Evolutionary conservation across 2,329 filamentous ascomycete genomes (phyloP), one percentile per base, ranked within the genome.

Genomic region (Cordyceps militaris): DNA sequence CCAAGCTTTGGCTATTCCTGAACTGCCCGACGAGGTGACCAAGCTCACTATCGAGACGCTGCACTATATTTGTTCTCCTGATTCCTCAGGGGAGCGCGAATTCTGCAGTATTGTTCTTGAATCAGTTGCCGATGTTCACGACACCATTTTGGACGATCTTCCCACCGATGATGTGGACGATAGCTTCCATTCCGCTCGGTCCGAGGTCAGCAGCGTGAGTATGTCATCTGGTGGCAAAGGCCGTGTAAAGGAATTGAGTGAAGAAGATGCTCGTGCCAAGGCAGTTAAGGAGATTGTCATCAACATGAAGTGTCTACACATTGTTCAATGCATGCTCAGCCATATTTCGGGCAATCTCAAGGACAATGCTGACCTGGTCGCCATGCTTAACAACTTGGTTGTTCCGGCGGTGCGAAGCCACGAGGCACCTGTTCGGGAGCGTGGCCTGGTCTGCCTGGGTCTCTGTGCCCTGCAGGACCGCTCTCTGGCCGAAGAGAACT

Each of bases 271-370:
- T 10, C 79, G 83, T 63, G 80, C 82, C 48, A 95, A 92, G 74
- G 90, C 89, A 1, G 84, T 97, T 63, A 86, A 84, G 63, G 91
- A 97, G 73, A 94, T 97, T 68, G 86, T 97, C 77, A 88, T 97
- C 70, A 97, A 97, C 76, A 92, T 97, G 84, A 97, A 97, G 74
- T 97, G 94, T 71, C 80, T 99, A 61, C 89, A 97, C 69, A 97
- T 99, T 64, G 92, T 95, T 26, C 91, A 97, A 71, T 97, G 91
- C 77, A 96, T 97, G 89, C 81, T 99, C 53, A 86, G 95, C 68
- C 96, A 97, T 67, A 90, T 99, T 10, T 82, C 89, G 55, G 90
- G 91, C 60, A 89, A 89, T 66, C 78, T 97, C 38, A 91, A 97
- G 72, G 83, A 92, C 64, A 96, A 96, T 69, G 86, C 88, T 58